These are phyloP conservation scores for Rosellinia necatrix DNA, from an alignment of 2,329 filamentous ascomycete species.

Conservation along the genomic window DNA sequence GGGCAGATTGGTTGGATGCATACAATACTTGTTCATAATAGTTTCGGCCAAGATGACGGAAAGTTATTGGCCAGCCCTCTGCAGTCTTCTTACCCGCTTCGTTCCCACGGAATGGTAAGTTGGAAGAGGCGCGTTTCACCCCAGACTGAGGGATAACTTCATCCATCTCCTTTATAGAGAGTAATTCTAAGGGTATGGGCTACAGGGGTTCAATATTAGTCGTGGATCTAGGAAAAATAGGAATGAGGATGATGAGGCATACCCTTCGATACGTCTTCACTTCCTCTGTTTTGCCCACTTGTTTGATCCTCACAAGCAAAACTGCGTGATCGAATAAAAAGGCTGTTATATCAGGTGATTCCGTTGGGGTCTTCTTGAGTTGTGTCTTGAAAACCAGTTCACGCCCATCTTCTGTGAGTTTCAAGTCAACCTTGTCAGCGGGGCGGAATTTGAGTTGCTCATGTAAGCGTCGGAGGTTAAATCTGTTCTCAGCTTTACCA, in stretches of 20 bases:
- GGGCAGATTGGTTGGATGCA: slow-evolving; percentile 80
- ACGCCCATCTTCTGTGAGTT: slow-evolving; percentile 89
- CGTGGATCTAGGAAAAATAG: neutral
- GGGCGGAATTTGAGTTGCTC: slow-evolving; percentile 89
- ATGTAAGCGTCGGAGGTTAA: slow-evolving; percentile 91
- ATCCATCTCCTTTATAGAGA: slow-evolving; percentile 96
- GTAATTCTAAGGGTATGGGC: slow-evolving; percentile 90
- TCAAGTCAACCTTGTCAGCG: slow-evolving; percentile 89
- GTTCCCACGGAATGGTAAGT: slow-evolving; percentile 61
- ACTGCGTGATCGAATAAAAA: slow-evolving; percentile 97
- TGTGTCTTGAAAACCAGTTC: slow-evolving; percentile 93
- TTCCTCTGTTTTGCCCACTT: slow-evolving; percentile 90
- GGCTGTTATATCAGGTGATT: slow-evolving; percentile 86
- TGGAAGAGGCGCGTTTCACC: slow-evolving; percentile 85
- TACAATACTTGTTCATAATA: slow-evolving; percentile 92
- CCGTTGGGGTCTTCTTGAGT: slow-evolving; percentile 89
- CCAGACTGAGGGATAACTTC: slow-evolving; percentile 85
- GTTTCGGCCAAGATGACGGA: slow-evolving; percentile 92
- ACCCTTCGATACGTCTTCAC: slow-evolving; percentile 87
- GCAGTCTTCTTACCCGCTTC: slow-evolving; percentile 60
- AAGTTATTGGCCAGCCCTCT: slow-evolving; percentile 92
- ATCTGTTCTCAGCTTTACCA: slow-evolving; percentile 96
- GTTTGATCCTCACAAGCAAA: slow-evolving; percentile 87
- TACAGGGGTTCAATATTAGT: slow-evolving; percentile 42
- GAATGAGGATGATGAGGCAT: slow-evolving; percentile 35